Percentiles rank a stretch among this genome's conserved stretches.
Evolutionary conservation across 208 protist species (phyloP).

Genomic region (Herpetomonas samuelpessoai): DNA sequence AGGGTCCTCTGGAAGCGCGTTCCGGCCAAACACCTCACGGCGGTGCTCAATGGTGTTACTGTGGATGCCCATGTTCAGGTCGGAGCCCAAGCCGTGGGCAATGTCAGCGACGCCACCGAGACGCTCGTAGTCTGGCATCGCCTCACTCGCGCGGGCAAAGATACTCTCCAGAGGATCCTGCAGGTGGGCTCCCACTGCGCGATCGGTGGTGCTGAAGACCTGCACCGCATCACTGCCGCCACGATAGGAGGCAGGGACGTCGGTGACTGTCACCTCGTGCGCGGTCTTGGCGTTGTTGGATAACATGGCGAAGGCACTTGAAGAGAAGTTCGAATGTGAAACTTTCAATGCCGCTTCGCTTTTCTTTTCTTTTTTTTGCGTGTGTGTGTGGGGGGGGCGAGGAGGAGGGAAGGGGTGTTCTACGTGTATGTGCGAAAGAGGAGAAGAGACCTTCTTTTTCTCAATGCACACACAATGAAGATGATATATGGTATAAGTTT

Average conservation of each 20-base stretch:
- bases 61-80: slow-evolving; percentile 25
- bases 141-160: slow-evolving; percentile 30
- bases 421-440: too few relatives aligned
- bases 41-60: slow-evolving; percentile 20
- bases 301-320: too few relatives aligned
- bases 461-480: too few relatives aligned
- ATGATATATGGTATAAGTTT: too few relatives aligned
- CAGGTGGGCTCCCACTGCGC: slow-evolving; percentile 20
- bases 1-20: slow-evolving; percentile 46
- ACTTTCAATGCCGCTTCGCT: too few relatives aligned
- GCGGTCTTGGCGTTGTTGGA: background rate
- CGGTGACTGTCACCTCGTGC: background rate
- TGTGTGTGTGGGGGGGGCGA: too few relatives aligned
- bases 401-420: too few relatives aligned
- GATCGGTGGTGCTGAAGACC: slow-evolving; percentile 4
- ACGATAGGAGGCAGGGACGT: too few relatives aligned
- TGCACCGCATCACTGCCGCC: background rate
- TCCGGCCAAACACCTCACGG: slow-evolving; percentile 26
- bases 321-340: too few relatives aligned
- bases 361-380: too few relatives aligned
- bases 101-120: slow-evolving; percentile 33
- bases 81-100: slow-evolving; percentile 18
- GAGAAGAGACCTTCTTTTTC: too few relatives aligned
- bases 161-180: slow-evolving; percentile 29
- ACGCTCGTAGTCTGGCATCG: slow-evolving; percentile 33